Evolutionary conservation across 306 rosid species (phyloP).

Genomic region (Cicer arietinum): DNA sequence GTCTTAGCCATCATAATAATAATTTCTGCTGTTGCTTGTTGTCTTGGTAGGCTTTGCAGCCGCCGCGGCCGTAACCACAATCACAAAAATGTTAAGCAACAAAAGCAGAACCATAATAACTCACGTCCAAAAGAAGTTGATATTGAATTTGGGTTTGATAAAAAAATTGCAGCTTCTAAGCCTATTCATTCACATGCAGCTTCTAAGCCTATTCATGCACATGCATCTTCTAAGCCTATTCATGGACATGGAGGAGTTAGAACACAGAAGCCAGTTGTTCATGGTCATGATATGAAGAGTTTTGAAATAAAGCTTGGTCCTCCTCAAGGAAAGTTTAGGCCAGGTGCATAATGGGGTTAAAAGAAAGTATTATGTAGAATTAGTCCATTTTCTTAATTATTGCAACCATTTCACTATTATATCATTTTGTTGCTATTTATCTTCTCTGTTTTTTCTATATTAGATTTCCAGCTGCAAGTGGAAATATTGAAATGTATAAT

Average conservation of each 20-base stretch:
- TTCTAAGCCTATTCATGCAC: conserved; percentile 44
- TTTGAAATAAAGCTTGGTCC: conserved; percentile 57
- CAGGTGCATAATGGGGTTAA: conserved; percentile 44
- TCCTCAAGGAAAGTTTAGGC: conserved; percentile 50
- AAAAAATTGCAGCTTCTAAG: conserved; percentile 54
- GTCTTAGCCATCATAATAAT: conserved; percentile 77
- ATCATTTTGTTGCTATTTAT: conserved; percentile 43
- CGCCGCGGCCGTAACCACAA: conserved; percentile 45
- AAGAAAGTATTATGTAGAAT: conserved; percentile 18
- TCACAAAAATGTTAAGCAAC: conserved; percentile 54
- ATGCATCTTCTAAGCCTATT: conserved; percentile 51
- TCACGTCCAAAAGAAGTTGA: conserved; percentile 60
- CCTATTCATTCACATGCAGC: conserved; percentile 40
- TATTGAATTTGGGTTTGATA: conserved; percentile 74
- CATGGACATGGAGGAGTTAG: conserved; percentile 50
- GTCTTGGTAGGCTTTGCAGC: conserved; percentile 84
- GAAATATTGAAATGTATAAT: conserved; percentile 54
- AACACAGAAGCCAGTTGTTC: conserved; percentile 38
- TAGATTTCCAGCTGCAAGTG: conserved; percentile 43
- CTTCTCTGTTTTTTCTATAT: conserved; percentile 39
- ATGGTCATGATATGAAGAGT: conserved; percentile 52
- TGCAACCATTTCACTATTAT: conserved; percentile 8
- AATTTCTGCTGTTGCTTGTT: conserved; percentile 83
- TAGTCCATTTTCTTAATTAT: conserved; percentile 36
- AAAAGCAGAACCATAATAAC: conserved; percentile 43